phyloP scores from a whole-genome alignment of 352 stramenopile genomes.

The Phytophthora fragariae region DNA sequence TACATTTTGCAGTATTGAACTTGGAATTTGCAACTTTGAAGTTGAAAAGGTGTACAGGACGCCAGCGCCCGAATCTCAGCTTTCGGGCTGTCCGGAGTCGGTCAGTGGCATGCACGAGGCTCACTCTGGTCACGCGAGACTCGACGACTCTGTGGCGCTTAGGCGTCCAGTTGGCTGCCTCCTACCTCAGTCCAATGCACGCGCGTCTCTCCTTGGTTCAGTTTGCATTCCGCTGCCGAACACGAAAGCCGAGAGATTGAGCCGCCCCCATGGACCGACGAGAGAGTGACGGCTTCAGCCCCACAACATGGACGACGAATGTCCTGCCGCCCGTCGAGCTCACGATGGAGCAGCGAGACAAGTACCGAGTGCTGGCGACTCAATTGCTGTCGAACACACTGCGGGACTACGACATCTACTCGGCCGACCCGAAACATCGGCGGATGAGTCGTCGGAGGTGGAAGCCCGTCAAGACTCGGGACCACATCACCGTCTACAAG shows the following conservation, averaged over 20 bases:
- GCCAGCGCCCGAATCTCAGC: constrained; percentile 24
- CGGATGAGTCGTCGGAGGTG: constrained; percentile 42
- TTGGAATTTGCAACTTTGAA: too few species aligned
- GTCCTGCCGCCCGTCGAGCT: constrained; percentile 29
- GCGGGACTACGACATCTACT: constrained; percentile 45
- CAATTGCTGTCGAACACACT: constrained; percentile 40
- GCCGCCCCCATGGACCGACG: constrained; percentile 16
- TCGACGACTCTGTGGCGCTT: constrained; percentile 12
- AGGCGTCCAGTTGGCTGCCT: constrained; percentile 8
- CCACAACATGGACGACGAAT: constrained; percentile 40
- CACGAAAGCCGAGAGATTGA: constrained; percentile 3
- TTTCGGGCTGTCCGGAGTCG: constrained; percentile 23
- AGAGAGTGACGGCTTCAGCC: constrained; percentile 26
- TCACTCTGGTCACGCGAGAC: constrained; percentile 8
- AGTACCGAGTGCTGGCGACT: constrained; percentile 36
- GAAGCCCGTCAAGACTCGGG: constrained; percentile 38
- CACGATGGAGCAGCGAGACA: constrained; percentile 28
- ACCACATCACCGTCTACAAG: constrained; percentile 49
- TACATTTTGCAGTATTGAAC: too few species aligned
- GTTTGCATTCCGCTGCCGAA: constrained; percentile 32
- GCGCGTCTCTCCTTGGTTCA: constrained; percentile 8
- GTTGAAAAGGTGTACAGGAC: too few species aligned
- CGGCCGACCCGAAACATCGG: constrained; percentile 35
- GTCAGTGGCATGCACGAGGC: constrained; percentile 13
- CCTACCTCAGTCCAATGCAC: constrained; percentile 14